Conservation (phyloP, 495 filamentous ascomycete species). For the Lophium mytilinum region DNA sequence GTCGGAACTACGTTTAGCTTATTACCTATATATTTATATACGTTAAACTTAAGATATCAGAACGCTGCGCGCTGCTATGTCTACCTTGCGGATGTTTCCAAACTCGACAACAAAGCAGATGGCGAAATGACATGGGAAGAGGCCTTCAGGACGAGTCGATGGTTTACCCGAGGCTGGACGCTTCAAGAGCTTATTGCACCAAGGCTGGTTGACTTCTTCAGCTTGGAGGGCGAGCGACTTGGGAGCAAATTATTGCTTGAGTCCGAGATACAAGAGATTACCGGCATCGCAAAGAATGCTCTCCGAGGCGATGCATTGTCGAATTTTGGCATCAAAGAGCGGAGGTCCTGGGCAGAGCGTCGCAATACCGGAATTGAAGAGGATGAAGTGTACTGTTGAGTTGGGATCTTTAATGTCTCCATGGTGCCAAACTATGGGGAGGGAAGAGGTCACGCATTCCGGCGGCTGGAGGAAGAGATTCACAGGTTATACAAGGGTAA, state of each 20-base stretch:
- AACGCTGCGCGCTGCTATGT: slow-evolving; percentile 13
- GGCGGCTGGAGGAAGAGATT: slow-evolving; percentile 11
- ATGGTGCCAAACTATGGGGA: slow-evolving; percentile 10
- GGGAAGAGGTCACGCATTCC: slow-evolving; percentile 4
- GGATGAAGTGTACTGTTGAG: slow-evolving; percentile 8
- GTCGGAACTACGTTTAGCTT: no score
- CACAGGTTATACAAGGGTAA: slow-evolving; percentile 9
- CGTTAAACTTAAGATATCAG: no score
- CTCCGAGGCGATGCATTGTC: slow-evolving; percentile 22
- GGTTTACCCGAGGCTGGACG: slow-evolving; percentile 14
- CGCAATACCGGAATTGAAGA: slow-evolving; percentile 19
- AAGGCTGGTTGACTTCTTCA: slow-evolving; percentile 23
- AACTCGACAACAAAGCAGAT: not conserved
- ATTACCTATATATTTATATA: no score
- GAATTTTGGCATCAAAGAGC: slow-evolving; percentile 8
- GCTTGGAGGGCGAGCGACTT: slow-evolving; percentile 13
- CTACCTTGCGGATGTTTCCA: slow-evolving; percentile 18
- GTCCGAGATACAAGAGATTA: slow-evolving; percentile 16
- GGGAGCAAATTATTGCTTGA: slow-evolving; percentile 19
- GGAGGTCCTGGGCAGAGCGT: slow-evolving; percentile 19
- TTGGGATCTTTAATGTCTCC: slow-evolving; percentile 9
- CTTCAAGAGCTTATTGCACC: slow-evolving; percentile 18
- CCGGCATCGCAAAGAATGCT: slow-evolving; percentile 19
- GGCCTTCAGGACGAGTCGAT: slow-evolving; percentile 9
- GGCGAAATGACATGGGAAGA: slow-evolving; percentile 5